Base-by-base conservation (phyloP, 148 eudicot genomes). In the Gaultheria prostrata region DNA sequence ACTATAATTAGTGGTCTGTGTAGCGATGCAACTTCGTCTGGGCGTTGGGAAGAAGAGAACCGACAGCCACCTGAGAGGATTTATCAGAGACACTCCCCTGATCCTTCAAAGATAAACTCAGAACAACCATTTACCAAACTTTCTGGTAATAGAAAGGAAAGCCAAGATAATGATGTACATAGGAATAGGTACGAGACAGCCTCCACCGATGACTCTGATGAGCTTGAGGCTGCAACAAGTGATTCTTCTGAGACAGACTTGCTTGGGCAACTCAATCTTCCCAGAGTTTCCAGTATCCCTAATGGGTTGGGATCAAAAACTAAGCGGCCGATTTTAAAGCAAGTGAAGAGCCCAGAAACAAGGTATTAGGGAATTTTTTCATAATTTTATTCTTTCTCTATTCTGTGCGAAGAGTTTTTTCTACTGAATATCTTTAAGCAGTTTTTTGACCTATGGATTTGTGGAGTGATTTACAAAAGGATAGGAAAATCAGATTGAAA, bases 181-280 rank as follows among this genome's bases (percentile, higher is more conserved):
- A 83, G 86, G 73, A 88, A 67, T 80, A 86, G 86, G 76, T 88
- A n/a, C 43, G 94, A 91, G 77, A 78, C 80, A 43, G 83, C 83
- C n/a, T 59, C 86, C 70, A 79, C 86, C 2, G 93, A 92, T 69
- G 94, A 90, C 26, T 67, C 89, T 1, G 97, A 90, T 69, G 97
- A 94, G 56, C 86, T 92, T 9, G 98, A 94, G 6, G 83, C 89
- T 50, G 87, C 87, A 71, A 93, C 96, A 24, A 93, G 95, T 80
- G 98, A 93, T 75, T 90, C 92, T 35, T 95, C 95, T 24, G 98
- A 94, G 87, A 80, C 85, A 9, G 98, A 95, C 53, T 85, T 82
- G 85, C 88, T 82, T 61, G 67, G 81, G 86, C 91, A 81, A 78
- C 54, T 48, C 43, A 84, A 72, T 80, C 79, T 86, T 72, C 92